phyloP scores from a whole-genome alignment of 176 grass and related monocot species.

The Cenchrus americanus region DNA sequence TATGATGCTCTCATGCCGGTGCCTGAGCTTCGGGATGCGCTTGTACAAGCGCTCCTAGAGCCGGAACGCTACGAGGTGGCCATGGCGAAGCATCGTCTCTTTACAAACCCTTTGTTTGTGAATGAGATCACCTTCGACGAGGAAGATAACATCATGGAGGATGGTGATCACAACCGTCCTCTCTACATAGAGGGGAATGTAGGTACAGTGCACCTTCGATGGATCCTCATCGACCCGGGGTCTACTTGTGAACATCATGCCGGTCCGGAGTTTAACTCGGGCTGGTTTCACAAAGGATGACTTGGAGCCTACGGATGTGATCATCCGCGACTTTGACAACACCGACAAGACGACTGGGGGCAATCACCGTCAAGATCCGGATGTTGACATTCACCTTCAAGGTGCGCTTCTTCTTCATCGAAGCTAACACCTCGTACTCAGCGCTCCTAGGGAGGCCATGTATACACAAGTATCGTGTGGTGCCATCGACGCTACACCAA shows the following conservation, averaged over 20 bases:
- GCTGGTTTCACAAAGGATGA: neutral
- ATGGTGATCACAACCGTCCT: neutral
- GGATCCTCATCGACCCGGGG: neutral
- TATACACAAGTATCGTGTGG: neutral
- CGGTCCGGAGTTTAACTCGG: neutral
- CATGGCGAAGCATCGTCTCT: neutral
- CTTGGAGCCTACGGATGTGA: neutral
- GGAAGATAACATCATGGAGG: neutral
- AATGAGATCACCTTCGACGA: neutral
- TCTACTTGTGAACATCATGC: neutral
- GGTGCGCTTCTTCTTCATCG: neutral
- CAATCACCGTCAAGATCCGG: neutral
- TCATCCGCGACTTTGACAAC: neutral
- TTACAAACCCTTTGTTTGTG: neutral
- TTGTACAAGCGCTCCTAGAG: neutral
- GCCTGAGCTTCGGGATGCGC: neutral
- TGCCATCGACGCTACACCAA: neutral
- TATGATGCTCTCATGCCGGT: neutral
- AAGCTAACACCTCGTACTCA: neutral
- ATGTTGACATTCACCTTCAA: slow-evolving; percentile 11
- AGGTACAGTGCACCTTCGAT: neutral
- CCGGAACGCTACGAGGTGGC: neutral
- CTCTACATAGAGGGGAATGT: neutral
- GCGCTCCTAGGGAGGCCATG: neutral
- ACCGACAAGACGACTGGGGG: neutral